Evolutionary conservation across 2,329 filamentous ascomycete species (phyloP), one percentile per base, ranked within the genome.

Genomic region (Tetracladium maxilliforme): DNA sequence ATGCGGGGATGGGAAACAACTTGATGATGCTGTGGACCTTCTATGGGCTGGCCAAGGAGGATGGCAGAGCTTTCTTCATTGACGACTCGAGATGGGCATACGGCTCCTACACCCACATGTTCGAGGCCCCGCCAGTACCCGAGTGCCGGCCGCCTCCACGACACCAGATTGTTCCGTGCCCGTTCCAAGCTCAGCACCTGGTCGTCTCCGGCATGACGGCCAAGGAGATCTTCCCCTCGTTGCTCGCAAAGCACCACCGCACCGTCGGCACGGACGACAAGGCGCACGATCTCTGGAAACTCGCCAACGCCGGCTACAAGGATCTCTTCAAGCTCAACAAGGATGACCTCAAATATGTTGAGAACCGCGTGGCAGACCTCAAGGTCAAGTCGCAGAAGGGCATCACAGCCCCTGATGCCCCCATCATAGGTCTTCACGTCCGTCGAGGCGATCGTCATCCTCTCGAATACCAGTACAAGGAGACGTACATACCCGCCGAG

Each of bases 41-140:
- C 14, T 92, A 90, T 43, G 80, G 80, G 4, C 52, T 92, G 27
- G 81, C 83, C 3, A 61, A 75, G 42, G 65, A 72, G 30, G 78
- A 92, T 44, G 68, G 67, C 10, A 61, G 82, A 14, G 61, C 70
- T 2, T 92, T 92, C 49, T 92, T 92, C 52, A 59, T 92, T 33
- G 81, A 92, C 39, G 83, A 92, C 48, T 70, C 76, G 6, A 64
- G 75, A 35, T 92, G 84, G 65, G 73, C 77, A 2, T 90, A 90
- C 39, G 83, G 83, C 7, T 60, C 63, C 25, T 92, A 81, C 42
- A 63, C 62, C 1, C 62, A 69, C 25, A 82, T 80, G 39, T 92
- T 92, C 48, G 54, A 66, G 22, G 52, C 68, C 4, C 75, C 76
- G 2, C 74, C 79, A 0, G 37, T 59, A 3, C 71, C 75, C 3